Base-by-base conservation (phyloP, 1,139 yeast genomes). In the Taphrina sp. region DNA sequence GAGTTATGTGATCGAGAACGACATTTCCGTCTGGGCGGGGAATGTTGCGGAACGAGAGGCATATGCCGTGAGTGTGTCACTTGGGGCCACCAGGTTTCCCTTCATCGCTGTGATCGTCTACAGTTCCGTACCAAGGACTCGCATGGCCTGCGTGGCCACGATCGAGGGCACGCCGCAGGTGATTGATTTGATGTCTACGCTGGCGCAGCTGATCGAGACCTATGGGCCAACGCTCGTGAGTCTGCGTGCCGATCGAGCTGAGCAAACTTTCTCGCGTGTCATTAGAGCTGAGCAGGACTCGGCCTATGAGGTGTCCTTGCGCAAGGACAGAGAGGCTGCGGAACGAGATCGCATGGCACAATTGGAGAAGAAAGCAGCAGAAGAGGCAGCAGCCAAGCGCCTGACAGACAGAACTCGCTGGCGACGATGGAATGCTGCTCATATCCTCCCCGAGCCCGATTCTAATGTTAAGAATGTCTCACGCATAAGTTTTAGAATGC, bases 11-110 rank as follows among this genome's bases (percentile, higher is more conserved):
- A 66, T 66, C 29, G 78, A 79, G 54, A 76, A 76, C 52, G 73
- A 77, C 44, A 68, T 82, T 2, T 65, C 88, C 2, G 72, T 88
- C 3, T 92, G 97, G 97, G 95, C 94, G 34, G 96, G 96, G 5
- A 85, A 86, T 66, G 79, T 85, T 28, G 77, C 80, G 14, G 81
- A 83, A 60, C 80, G 89, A 12, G 97, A 92, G 69, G 87, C 94
- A 0, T 83, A 81, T 65, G 95, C 88, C 64, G 81, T 88, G 14
- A 87, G 95, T 0, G 83, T 84, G 65, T 80, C 85, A 46, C 76
- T 90, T 59, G 79, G 80, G 59, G 85, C 84, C 41, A 79, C 90
- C 19, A 78, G 80, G 61, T 83, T 84, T 65, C 98, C 98, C 8
- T 85, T 86, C 66, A 69, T 87, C 38, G 95, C 94, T 0, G 55